Conservation (phyloP, 2,329 filamentous ascomycete species). For the Colletotrichum phormii region DNA sequence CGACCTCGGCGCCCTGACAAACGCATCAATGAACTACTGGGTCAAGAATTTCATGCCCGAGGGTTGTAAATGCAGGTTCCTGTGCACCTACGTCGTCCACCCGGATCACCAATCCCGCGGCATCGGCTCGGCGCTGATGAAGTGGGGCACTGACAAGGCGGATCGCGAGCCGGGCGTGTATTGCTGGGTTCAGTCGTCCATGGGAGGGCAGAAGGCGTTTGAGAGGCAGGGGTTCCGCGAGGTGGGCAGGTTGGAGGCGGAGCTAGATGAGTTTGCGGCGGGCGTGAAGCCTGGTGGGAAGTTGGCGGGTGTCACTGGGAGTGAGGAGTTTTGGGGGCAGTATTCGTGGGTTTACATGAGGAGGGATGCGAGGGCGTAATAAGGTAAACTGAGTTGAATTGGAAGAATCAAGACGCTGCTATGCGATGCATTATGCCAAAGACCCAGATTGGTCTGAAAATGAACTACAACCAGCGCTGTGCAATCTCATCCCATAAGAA, state of each 20-base stretch:
- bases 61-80: constrained; percentile 46
- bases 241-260: constrained; percentile 25
- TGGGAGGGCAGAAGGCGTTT: constrained; percentile 43
- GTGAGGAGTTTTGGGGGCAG: constrained; percentile 38
- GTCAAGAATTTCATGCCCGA: constrained; percentile 42
- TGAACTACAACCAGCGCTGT: neutral
- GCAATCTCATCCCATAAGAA: no score
- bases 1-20: constrained; percentile 45
- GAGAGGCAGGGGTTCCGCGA: constrained; percentile 45
- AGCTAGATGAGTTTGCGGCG: constrained; percentile 7
- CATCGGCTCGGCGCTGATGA: constrained; percentile 47
- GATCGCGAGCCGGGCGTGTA: constrained; percentile 45
- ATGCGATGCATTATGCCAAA: neutral
- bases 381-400: neutral
- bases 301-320: constrained; percentile 22
- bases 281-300: neutral
- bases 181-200: constrained; percentile 42
- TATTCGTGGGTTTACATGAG: constrained; percentile 46
- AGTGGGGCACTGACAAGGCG: constrained; percentile 45
- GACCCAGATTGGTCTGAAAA: neutral
- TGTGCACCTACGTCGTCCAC: constrained; percentile 48
- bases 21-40: constrained; percentile 45
- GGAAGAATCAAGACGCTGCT: neutral
- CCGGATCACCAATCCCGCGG: constrained; percentile 46
- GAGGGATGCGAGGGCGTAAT: constrained; percentile 37